Evolutionary conservation across 1,284 basidiomycete species (phyloP), one percentile per base, ranked within the genome.

Genomic region (Anthracocystis walkeri): DNA sequence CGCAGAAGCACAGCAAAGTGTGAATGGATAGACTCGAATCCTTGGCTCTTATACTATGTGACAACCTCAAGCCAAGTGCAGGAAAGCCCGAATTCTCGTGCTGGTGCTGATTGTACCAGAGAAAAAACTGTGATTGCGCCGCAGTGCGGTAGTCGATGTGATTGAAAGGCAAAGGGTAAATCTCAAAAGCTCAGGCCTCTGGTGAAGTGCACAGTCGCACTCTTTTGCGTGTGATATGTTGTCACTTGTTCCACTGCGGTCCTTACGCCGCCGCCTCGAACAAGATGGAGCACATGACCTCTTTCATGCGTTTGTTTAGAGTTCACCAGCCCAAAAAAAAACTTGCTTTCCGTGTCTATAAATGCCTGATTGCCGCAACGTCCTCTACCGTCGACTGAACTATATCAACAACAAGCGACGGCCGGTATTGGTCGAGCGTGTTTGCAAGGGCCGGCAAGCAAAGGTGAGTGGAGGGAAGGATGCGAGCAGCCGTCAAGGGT

Each of bases 141-240:
- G 11, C 6, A 35, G 33, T 35, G 33, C 33, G 6, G 33, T 35
- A 35, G 33, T 35, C 33, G 33, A 35, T 8, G 33, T 35, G 33
- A 35, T 35, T 35, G 33, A 14, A 14, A 14, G 33, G 33, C 12
- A 35, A 21, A 21, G 20, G 42, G 21, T 23, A 7, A 16, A 21
- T 10, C 20, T 29, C 29, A 49, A 49, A n/a, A 33, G 21, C n/a
- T 6, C 23, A 25, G 16, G 10, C 21, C 23, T 45, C 44, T 45
- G 23, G 23, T 18, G 3, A 27, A 20, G 44, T 49, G 25, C 46
- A 16, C 29, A 16, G 12, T 16, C 7, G 12, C 23, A 35, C 23
- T 20, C 8, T 16, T 48, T 31, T 31, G 31, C n/a, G 55, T 56
- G 54, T 56, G 54, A 56, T 56, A 56, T 46, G 33, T 56, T 35